Base-by-base conservation (phyloP, 345 rosid genomes). In the Salix suchowensis region DNA sequence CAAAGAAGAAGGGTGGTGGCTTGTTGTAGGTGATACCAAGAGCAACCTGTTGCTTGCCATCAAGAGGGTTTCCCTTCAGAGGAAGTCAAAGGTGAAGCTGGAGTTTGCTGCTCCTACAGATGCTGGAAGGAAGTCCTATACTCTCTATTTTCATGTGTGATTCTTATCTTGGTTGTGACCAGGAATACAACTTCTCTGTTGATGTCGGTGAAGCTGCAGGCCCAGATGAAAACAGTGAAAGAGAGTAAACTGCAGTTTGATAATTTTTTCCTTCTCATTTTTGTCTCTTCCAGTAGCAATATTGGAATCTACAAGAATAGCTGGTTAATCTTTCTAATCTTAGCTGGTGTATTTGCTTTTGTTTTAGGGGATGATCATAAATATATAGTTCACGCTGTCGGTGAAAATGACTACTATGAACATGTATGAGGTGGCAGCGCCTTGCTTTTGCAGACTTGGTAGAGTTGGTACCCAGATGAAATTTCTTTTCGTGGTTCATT, bases 1-100 rank as follows among this genome's bases (percentile, higher is more conserved):
- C 68, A 93, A 93, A 82, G 97, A 95, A 82, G 98, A 95, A 88
- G 98, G 96, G 15, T 95, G 98, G 98, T 91, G 98, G 97, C 91
- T 95, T 12, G 98, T 93, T 7, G 88, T 95, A 5, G 98, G 98
- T 4, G 97, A 93, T 79, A 87, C 90, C 7, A 88, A 85, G 86
- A 89, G 86, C 62, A 91, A 93, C 85, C 92, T 89, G 84, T 80
- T 95, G 71, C 93, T 93, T 55, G 96, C 94, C n/a, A 90, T 89
- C 86, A 93, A 95, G 89, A 85, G 96, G 83, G 94, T 88, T 48
- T 88, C 96, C 15, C 86, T 95, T 76, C 97, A 86, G 77, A 84
- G 96, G 85, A 93, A 81, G 83, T 82, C 89, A 3, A 91, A 87
- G 84, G 92, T 91, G 71, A 89, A 91, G 88, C 91, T 95, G n/a